Evolutionary conservation across 139 green algal genomes (phyloP).

Genomic region (Chlorella sp.): DNA sequence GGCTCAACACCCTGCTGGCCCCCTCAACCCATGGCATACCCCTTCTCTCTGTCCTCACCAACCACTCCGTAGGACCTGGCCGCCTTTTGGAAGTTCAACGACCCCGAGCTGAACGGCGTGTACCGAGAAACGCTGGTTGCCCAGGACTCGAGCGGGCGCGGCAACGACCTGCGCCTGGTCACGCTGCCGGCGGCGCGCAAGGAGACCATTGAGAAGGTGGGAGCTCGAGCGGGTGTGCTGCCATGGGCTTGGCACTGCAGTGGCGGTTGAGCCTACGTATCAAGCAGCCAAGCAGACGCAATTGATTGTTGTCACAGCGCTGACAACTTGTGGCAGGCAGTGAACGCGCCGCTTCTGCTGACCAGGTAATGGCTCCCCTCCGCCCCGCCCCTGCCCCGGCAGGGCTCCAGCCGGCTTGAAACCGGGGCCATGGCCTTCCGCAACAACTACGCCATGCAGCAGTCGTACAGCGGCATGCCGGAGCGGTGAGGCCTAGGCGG

Average conservation of each 20-base stretch:
- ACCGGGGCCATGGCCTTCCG: conserved; percentile 64
- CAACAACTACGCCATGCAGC: conserved; percentile 86
- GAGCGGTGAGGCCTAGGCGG: conserved; percentile 23
- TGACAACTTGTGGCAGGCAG: not conserved
- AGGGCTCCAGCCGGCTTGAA: conserved; percentile 36
- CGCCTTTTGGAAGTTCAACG: conserved; percentile 91
- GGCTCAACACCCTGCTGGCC: not conserved
- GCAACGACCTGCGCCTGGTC: conserved; percentile 78
- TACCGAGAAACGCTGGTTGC: conserved; percentile 49
- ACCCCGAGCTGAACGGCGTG: conserved; percentile 61
- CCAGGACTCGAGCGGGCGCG: conserved; percentile 67
- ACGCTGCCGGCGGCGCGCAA: conserved; percentile 47
- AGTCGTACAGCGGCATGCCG: conserved; percentile 61
- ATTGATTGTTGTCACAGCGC: not conserved
- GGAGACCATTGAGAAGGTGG: conserved; percentile 30
- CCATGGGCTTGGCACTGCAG: not conserved
- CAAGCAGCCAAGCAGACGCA: too few species aligned
- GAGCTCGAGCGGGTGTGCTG: not conserved
- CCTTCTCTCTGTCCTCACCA: too few species aligned
- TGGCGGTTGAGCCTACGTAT: too few species aligned
- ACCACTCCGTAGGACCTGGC: conserved; percentile 75
- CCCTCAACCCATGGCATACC: not conserved
- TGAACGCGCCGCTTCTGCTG: not conserved
- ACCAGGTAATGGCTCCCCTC: not conserved
- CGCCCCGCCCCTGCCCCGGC: not conserved